Percentiles rank a stretch among this genome's conserved stretches.
phyloP scores from a whole-genome alignment of 1,284 basidiomycete species.

The Ganoderma lucidum region DNA sequence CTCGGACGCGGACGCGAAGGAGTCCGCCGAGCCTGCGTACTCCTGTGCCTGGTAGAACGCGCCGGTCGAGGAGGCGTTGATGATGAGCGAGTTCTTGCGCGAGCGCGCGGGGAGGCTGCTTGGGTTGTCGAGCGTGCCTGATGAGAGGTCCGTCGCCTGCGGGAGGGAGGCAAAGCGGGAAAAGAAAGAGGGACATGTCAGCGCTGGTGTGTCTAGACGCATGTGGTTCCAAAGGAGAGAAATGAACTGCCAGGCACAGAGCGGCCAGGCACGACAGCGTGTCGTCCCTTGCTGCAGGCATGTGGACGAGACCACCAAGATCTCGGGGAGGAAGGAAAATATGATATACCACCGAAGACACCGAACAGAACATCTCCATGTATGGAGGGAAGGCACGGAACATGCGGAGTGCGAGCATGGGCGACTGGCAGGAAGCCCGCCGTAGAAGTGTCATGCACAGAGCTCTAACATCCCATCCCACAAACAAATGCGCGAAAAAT shows the following conservation, averaged over 20 bases:
- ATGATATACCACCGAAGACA: neutral
- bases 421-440: neutral
- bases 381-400: neutral
- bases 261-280: neutral
- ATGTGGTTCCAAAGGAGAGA: neutral
- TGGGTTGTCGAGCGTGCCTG: slow-evolving; percentile 23
- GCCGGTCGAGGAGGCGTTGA: slow-evolving; percentile 34
- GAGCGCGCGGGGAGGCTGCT: slow-evolving; percentile 30
- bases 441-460: neutral
- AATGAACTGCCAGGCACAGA: neutral
- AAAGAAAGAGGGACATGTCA: neutral
- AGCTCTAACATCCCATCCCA: neutral
- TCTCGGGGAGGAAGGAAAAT: neutral
- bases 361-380: neutral
- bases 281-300: neutral
- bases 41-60: slow-evolving; percentile 58
- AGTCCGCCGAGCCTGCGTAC: slow-evolving; percentile 57
- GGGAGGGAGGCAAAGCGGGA: neutral
- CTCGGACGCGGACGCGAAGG: slow-evolving; percentile 51
- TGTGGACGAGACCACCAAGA: neutral
- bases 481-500: neutral
- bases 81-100: slow-evolving; percentile 33
- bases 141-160: slow-evolving; percentile 26
- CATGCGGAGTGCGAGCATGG: neutral
- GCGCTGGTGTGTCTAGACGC: neutral